Conservation (phyloP, 257 asterid genomes). For the Solanum tacnaense region DNA sequence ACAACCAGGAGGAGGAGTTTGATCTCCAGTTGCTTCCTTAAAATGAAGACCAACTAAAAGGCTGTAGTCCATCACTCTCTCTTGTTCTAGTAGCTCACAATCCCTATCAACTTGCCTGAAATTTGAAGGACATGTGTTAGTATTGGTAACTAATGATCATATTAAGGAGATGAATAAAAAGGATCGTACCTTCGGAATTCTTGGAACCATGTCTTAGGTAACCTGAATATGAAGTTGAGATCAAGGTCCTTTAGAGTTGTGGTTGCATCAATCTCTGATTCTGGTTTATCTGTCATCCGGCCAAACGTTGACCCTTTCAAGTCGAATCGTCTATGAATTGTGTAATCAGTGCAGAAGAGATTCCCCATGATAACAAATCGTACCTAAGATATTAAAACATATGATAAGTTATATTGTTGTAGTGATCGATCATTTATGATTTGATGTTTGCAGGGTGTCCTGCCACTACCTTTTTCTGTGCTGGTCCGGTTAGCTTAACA, state of each 20-base stretch:
- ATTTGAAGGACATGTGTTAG: neutral
- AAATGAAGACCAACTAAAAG: constrained; percentile 13
- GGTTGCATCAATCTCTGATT: constrained; percentile 16
- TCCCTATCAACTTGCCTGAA: constrained; percentile 17
- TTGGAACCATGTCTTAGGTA: constrained; percentile 10
- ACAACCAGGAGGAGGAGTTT: neutral
- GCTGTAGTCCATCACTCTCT: constrained; percentile 9
- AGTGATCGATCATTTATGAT: neutral
- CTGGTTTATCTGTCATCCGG: constrained; percentile 12
- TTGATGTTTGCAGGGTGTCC: neutral
- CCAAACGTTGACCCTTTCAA: constrained; percentile 20
- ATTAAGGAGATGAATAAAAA: neutral
- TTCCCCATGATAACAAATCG: constrained; percentile 20
- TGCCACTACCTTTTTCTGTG: constrained; percentile 17
- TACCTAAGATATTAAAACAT: constrained; percentile 5
- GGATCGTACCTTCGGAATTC: constrained; percentile 7
- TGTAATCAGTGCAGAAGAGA: constrained; percentile 11
- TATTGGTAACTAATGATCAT: neutral
- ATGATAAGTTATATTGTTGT: neutral
- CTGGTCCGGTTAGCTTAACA: constrained; percentile 28
- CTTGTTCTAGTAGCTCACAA: constrained; percentile 9
- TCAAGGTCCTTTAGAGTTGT: constrained; percentile 18
- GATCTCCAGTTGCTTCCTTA: constrained; percentile 1
- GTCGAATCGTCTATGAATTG: constrained; percentile 13
- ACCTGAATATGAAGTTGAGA: constrained; percentile 12